Conservation (phyloP, 257 asterid species). For the Scutellaria baicalensis region DNA sequence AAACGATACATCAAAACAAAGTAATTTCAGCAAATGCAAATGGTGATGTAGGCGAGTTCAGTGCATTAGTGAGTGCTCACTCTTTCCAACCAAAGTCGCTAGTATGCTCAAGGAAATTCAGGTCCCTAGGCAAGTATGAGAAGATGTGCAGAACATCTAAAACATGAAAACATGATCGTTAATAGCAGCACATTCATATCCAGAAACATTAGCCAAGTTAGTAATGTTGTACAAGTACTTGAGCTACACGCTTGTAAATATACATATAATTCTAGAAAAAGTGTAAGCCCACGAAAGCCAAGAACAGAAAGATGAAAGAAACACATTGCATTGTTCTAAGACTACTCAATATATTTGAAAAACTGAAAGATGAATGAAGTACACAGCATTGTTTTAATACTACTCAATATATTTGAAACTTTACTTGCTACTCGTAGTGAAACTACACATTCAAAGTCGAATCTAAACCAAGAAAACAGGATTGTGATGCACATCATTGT, state of each 20-base stretch:
- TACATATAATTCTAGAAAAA: neutral
- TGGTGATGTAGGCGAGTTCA: neutral
- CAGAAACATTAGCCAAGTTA: neutral
- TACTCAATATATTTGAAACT: neutral
- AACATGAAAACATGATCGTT: conserved; percentile 22
- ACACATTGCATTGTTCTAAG: neutral
- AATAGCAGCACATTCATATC: neutral
- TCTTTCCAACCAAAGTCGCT: conserved; percentile 97
- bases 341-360: neutral
- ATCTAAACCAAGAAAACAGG: no score
- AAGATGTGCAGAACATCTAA: conserved; percentile 89
- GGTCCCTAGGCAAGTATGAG: conserved; percentile 94
- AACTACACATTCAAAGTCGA: neutral
- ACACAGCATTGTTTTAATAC: neutral
- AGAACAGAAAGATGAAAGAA: neutral
- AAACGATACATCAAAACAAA: neutral
- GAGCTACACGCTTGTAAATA: neutral
- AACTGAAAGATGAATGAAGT: neutral
- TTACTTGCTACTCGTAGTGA: neutral
- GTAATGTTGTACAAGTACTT: neutral
- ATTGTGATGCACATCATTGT: neutral
- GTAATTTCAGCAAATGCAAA: neutral
- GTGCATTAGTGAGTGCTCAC: conserved; percentile 42
- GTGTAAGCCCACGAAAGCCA: neutral
- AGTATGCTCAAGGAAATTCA: conserved; percentile 93